Conservation (phyloP, 2,329 filamentous ascomycete genomes). For the Ophiocordyceps robertsii region DNA sequence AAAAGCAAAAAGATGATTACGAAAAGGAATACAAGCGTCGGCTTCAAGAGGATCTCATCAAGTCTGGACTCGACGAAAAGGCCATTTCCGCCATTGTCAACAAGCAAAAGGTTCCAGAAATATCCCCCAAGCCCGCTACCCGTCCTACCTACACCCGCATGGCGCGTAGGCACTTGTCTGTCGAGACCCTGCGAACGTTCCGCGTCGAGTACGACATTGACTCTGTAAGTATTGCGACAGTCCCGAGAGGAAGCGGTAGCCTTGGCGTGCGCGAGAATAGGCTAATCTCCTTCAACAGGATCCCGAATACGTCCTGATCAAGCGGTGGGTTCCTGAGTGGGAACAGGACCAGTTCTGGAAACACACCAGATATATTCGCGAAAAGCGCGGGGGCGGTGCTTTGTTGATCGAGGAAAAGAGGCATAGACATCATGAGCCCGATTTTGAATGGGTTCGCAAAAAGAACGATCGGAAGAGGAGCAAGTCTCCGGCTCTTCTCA, state of each 20-base stretch:
- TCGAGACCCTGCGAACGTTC: constrained; percentile 44
- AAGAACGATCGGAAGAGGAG: constrained; percentile 39
- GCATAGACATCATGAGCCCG: constrained; percentile 27
- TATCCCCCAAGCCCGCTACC: constrained; percentile 9
- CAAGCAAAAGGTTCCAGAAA: constrained; percentile 33
- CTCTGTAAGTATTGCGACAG: constrained; percentile 24
- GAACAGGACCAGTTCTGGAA: constrained; percentile 61
- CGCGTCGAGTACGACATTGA: constrained; percentile 46
- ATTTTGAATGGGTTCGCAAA: constrained; percentile 45
- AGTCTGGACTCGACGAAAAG: constrained; percentile 44
- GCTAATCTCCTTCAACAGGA: constrained; percentile 28
- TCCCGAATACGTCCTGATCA: constrained; percentile 58
- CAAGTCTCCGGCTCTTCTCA: constrained; percentile 41
- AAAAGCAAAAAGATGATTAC: constrained; percentile 31
- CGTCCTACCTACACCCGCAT: constrained; percentile 51
- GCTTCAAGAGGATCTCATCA: constrained; percentile 43
- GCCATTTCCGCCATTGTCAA: constrained; percentile 45
- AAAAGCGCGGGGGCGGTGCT: constrained; percentile 30
- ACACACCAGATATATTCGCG: constrained; percentile 53
- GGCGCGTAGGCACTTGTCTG: constrained; percentile 45
- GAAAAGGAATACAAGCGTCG: constrained; percentile 42
- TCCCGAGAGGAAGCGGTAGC: background rate
- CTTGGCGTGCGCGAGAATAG: background rate
- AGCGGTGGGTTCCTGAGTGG: constrained; percentile 56
- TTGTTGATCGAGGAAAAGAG: constrained; percentile 34